Conservation (phyloP, 2,329 filamentous ascomycete genomes). For the Domatiomyces globalis region DNA sequence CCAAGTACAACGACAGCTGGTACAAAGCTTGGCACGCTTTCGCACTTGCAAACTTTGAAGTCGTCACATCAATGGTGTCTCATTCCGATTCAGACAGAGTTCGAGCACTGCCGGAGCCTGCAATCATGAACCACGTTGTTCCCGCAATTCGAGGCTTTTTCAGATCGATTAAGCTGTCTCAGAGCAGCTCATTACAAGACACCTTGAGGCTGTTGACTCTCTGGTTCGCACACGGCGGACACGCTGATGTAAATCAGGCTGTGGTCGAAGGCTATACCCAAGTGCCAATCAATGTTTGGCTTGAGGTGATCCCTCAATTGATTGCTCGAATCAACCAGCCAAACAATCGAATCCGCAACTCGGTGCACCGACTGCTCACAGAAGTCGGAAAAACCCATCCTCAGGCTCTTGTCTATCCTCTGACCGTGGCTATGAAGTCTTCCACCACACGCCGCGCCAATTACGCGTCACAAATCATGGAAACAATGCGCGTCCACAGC, state of each 20-base stretch:
- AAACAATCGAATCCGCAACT: slow-evolving; percentile 71
- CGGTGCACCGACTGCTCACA: slow-evolving; percentile 80
- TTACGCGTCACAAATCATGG: slow-evolving; percentile 88
- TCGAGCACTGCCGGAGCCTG: slow-evolving; percentile 27
- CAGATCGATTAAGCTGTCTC: slow-evolving; percentile 84
- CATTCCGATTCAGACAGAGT: slow-evolving; percentile 45
- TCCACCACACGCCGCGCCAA: slow-evolving; percentile 70
- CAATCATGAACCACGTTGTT: slow-evolving; percentile 67
- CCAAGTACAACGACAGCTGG: slow-evolving; percentile 84
- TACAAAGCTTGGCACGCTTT: slow-evolving; percentile 99
- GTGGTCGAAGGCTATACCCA: slow-evolving; percentile 83
- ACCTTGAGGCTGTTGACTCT: slow-evolving; percentile 82
- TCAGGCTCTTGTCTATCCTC: slow-evolving; percentile 87
- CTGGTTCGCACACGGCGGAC: slow-evolving; percentile 90
- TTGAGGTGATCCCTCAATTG: slow-evolving; percentile 93
- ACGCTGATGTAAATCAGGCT: slow-evolving; percentile 71
- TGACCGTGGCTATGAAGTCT: slow-evolving; percentile 97
- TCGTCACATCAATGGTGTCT: slow-evolving; percentile 68
- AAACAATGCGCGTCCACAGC: slow-evolving; percentile 92
- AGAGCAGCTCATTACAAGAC: slow-evolving; percentile 86
- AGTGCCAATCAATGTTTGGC: slow-evolving; percentile 94
- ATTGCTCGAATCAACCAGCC: slow-evolving; percentile 97
- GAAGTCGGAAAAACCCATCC: slow-evolving; percentile 91
- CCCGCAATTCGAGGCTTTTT: slow-evolving; percentile 94
- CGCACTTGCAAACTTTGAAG: slow-evolving; percentile 96